Percentiles rank a stretch among this genome's conserved stretches.
Conservation (phyloP, 208 protist genomes). For the Leptomonas seymouri region DNA sequence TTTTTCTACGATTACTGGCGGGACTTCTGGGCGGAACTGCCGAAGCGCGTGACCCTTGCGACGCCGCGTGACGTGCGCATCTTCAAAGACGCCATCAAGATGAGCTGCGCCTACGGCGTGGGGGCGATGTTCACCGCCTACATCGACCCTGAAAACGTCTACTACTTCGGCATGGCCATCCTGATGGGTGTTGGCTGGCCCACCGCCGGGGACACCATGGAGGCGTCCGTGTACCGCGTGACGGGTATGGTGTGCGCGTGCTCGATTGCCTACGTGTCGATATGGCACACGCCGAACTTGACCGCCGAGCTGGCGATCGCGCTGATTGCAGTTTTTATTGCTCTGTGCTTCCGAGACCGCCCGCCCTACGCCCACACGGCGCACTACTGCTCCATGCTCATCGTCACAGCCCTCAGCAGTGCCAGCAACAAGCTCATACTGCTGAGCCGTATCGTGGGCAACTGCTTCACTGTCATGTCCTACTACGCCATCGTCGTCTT, state of each 20-base stretch:
- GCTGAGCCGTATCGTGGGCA: constrained; percentile 48
- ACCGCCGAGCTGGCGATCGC: constrained; percentile 30
- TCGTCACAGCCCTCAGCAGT: constrained; percentile 37
- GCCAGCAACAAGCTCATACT: constrained; percentile 28
- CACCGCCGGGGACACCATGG: constrained; percentile 58
- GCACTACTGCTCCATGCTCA: constrained; percentile 50
- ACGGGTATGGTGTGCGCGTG: constrained; percentile 50
- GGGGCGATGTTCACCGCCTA: constrained; percentile 47
- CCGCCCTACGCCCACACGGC: constrained; percentile 40
- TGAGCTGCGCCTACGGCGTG: constrained; percentile 49
- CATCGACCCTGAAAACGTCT: constrained; percentile 45
- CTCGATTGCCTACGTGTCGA: constrained; percentile 46
- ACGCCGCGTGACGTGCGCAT: constrained; percentile 70
- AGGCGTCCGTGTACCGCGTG: constrained; percentile 56
- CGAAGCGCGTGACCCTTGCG: constrained; percentile 55
- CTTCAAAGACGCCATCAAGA: constrained; percentile 64
- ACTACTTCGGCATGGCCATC: constrained; percentile 77
- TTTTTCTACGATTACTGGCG: constrained; percentile 65
- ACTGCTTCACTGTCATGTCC: constrained; percentile 59
- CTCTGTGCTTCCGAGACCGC: constrained; percentile 38
- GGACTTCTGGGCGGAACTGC: constrained; percentile 63
- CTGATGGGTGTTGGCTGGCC: constrained; percentile 60
- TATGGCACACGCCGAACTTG: constrained; percentile 36
- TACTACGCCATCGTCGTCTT: constrained; percentile 75
- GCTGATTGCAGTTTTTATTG: constrained; percentile 40